Conservation (phyloP, 441 rosid genomes). For the Gossypium armourianum region DNA sequence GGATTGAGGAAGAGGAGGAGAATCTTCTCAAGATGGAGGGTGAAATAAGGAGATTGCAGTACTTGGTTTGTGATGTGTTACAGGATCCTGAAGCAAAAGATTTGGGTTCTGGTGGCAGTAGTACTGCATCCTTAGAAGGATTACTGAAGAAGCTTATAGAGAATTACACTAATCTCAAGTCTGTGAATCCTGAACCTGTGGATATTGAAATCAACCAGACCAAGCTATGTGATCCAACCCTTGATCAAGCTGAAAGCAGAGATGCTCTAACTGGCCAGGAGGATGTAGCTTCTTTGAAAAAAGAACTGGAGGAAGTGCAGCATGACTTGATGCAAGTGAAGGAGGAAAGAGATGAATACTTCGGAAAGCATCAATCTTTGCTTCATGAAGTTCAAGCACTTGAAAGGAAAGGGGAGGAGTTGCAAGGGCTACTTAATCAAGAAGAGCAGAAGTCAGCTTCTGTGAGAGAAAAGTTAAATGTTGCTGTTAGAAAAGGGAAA, state of each 20-base stretch:
- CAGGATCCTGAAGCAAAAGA: constrained; percentile 43
- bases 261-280: constrained; percentile 35
- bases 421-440: constrained; percentile 58
- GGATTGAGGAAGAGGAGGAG: constrained; percentile 42
- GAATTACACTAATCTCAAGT: constrained; percentile 29
- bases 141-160: constrained; percentile 60
- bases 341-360: constrained; percentile 63
- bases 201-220: constrained; percentile 24
- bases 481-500: constrained; percentile 97
- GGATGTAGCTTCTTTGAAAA: constrained; percentile 38
- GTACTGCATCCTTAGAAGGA: constrained; percentile 52
- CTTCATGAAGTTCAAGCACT: constrained; percentile 52
- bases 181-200: constrained; percentile 26
- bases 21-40: constrained; percentile 34
- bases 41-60: constrained; percentile 46
- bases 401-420: constrained; percentile 42
- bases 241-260: constrained; percentile 30
- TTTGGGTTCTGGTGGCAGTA: constrained; percentile 33
- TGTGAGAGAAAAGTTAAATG: constrained; percentile 71
- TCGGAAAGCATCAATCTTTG: constrained; percentile 53
- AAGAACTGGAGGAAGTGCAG: constrained; percentile 63
- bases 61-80: constrained; percentile 51
- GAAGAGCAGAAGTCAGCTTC: constrained; percentile 88
- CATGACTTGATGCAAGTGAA: constrained; percentile 40
- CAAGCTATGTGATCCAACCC: constrained; percentile 24